Conservation (phyloP, 768 basidiomycete genomes). For the Tylopilus subfusipes region DNA sequence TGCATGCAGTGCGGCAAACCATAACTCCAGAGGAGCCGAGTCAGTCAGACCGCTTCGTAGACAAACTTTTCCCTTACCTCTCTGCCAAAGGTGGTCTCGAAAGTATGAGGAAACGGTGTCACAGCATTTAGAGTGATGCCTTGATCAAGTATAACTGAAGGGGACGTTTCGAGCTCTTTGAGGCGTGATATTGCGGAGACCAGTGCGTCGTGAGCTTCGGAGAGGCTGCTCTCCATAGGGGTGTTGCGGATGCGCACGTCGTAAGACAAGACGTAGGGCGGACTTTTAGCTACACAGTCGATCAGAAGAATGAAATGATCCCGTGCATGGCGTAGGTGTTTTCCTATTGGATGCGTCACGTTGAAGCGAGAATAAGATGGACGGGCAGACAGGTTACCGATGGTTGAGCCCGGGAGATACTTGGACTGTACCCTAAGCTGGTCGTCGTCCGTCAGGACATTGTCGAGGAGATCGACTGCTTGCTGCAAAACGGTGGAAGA, state of each 20-base stretch:
- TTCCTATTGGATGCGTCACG: conserved; percentile 46
- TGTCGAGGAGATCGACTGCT: conserved; percentile 68
- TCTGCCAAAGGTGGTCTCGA: conserved; percentile 78
- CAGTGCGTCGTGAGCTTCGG: conserved; percentile 56
- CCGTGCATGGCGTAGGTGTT: conserved; percentile 81
- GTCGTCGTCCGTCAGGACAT: conserved; percentile 60
- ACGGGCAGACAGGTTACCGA: conserved; percentile 46
- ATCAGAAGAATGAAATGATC: conserved; percentile 76
- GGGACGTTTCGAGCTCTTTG: conserved; percentile 45
- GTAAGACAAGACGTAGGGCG: conserved; percentile 62
- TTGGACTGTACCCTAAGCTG: conserved; percentile 69
- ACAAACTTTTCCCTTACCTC: conserved; percentile 47
- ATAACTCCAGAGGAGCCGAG: conserved; percentile 47
- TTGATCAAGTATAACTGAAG: conserved; percentile 44
- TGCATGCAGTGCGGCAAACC: conserved; percentile 84
- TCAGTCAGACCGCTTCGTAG: not conserved
- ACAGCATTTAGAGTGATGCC: conserved; percentile 74
- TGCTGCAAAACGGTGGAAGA: conserved; percentile 66
- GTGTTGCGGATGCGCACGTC: conserved; percentile 75
- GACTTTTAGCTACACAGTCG: conserved; percentile 46
- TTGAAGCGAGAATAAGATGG: not conserved
- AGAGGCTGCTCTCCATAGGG: conserved; percentile 73
- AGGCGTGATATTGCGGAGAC: conserved; percentile 53
- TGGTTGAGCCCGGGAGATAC: conserved; percentile 82
- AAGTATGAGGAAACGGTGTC: conserved; percentile 71